These are phyloP conservation scores for Poa pratensis DNA, from an alignment of 176 grass and related monocot genomes.

Conservation along the genomic window DNA sequence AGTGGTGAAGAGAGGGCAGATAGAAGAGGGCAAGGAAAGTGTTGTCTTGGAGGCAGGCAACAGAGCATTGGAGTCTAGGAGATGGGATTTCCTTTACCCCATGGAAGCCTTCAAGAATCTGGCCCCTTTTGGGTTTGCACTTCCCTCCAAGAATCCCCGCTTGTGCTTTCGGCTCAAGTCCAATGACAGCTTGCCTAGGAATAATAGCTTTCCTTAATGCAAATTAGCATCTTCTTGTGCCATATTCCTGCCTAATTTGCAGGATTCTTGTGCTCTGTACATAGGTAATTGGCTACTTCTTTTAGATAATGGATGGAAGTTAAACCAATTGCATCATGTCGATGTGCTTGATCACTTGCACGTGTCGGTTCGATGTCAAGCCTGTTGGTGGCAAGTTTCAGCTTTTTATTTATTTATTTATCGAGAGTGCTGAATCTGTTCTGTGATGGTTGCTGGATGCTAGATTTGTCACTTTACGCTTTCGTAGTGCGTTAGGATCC, in stretches of 20 bases:
- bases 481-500: neutral
- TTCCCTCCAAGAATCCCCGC: conserved; percentile 24
- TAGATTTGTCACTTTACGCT: conserved; percentile 33
- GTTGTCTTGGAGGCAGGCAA: conserved; percentile 45
- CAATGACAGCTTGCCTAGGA: conserved; percentile 35
- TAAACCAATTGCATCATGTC: neutral
- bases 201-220: conserved; percentile 34
- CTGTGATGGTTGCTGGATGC: conserved; percentile 30
- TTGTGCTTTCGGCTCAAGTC: conserved; percentile 37
- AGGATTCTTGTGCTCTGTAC: conserved; percentile 24
- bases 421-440: conserved; percentile 40
- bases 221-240: conserved; percentile 13
- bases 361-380: neutral
- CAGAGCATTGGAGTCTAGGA: conserved; percentile 48
- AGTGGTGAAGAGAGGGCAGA: neutral
- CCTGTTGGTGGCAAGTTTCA: neutral
- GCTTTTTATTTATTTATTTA: neutral
- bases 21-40: conserved; percentile 31
- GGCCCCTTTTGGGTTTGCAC: conserved; percentile 42
- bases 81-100: conserved; percentile 63
- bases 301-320: neutral
- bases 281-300: neutral
- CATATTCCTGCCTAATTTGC: conserved; percentile 27
- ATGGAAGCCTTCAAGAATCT: conserved; percentile 62
- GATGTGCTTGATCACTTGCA: conserved; percentile 13